Evolutionary conservation across 2,329 filamentous ascomycete genomes (phyloP), one percentile per base, ranked within the genome.

Genomic region (Chaetomiaceae sp.): DNA sequence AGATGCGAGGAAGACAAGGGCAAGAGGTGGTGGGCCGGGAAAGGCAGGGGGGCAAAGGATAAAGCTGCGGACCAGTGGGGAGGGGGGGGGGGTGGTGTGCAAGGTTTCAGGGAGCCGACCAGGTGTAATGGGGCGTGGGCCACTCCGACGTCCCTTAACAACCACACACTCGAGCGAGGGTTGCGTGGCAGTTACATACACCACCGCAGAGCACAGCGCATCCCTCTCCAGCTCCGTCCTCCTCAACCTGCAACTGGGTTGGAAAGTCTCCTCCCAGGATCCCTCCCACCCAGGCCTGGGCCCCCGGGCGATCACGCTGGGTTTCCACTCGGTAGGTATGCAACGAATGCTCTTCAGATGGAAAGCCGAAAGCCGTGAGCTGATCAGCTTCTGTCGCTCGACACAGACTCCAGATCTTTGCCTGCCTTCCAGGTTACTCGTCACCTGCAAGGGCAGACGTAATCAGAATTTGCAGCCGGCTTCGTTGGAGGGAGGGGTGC

Each of bases 121-220:
- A 21, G 35, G 51, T 48, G 54, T 51, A 45, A 49, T 46, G 43
- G 46, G 49, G 51, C 42, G 50, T 39, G 54, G 51, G 45, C 55
- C 51, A 44, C 51, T 51, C 50, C 50, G 48, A 44, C 53, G 44
- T 48, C 46, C 38, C 46, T 38, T 35, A 38, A 20, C 5, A 46
- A 40, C 42, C 54, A 53, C 47, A 43, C 50, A 46, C 50, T 56
- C 46, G 44, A 47, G 53, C 48, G 44, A 51, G 55, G 46, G 44
- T 58, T 60, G 56, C 58, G 58, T 58, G 58, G 58, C 58, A 57
- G 54, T 50, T 12, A 33, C 17, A n/a, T n/a, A n/a, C n/a, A n/a
- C n/a, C n/a, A n/a, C n/a, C n/a, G n/a, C n/a, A n/a, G n/a, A 31
- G 30, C n/a, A 6, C 25, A 10, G 6, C 25, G 25, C 6, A 7